Evolutionary conservation across 805 yeast genomes (phyloP).

Genomic region (Saccharomyces cerevisiae): DNA sequence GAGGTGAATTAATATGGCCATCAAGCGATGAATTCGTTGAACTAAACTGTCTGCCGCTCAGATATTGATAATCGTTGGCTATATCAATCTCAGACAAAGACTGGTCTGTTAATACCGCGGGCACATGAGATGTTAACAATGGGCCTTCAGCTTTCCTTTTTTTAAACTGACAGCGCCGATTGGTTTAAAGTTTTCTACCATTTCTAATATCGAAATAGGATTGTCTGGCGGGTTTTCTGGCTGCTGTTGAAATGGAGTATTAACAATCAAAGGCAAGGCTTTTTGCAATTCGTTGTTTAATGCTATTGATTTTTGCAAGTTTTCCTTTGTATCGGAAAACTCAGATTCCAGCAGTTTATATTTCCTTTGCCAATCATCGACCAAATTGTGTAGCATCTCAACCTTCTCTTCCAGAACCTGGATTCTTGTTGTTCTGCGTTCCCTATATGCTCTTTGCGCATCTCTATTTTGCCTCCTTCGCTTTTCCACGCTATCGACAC

Average conservation of each 20-base stretch:
- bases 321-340: slow-evolving; percentile 12
- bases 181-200: slow-evolving; percentile 44
- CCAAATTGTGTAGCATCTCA: slow-evolving; percentile 33
- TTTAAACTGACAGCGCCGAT: slow-evolving; percentile 47
- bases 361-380: slow-evolving; percentile 59
- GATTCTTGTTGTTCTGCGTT: slow-evolving; percentile 76
- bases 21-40: background rate
- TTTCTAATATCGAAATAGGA: background rate
- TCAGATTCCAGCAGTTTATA: slow-evolving; percentile 8
- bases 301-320: background rate
- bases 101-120: background rate
- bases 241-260: background rate
- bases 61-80: background rate
- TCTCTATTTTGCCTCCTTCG: slow-evolving; percentile 88
- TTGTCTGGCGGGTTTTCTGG: background rate
- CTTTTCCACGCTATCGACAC: slow-evolving; percentile 39
- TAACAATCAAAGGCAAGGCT: background rate
- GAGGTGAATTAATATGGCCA: background rate
- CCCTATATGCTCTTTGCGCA: slow-evolving; percentile 86
- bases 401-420: slow-evolving; percentile 58
- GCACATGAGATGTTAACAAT: background rate
- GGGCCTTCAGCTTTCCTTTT: background rate
- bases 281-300: background rate
- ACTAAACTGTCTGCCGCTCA: background rate
- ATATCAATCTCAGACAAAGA: background rate